Conservation (phyloP, 2,329 filamentous ascomycete genomes). For the Diaporthe sp. region DNA sequence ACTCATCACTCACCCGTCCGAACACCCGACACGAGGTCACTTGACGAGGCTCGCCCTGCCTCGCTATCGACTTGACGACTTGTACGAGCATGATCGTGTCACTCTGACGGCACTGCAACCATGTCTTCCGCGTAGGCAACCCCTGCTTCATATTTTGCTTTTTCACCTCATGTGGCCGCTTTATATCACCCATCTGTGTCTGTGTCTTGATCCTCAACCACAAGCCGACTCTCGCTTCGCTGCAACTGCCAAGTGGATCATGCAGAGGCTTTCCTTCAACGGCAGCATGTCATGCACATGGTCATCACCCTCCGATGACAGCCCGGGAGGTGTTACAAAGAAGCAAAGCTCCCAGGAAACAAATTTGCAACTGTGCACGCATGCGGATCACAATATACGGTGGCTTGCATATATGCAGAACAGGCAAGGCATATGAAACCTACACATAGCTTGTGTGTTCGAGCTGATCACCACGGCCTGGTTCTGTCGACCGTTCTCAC, state of each 20-base stretch:
- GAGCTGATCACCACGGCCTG: too few species aligned
- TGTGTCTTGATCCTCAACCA: slow-evolving; percentile 1
- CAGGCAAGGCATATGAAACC: background rate
- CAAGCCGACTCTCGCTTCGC: background rate
- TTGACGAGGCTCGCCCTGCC: slow-evolving; percentile 28
- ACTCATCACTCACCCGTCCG: slow-evolving; percentile 29
- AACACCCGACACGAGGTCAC: slow-evolving; percentile 18
- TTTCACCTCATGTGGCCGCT: background rate
- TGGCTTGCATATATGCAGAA: background rate
- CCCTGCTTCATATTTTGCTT: background rate
- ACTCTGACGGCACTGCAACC: slow-evolving; percentile 8
- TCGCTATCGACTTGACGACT: background rate
- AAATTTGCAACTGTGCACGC: background rate
- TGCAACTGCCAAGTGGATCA: slow-evolving; percentile 12
- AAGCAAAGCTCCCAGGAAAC: background rate
- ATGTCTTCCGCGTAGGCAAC: slow-evolving; percentile 35
- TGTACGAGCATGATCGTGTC: slow-evolving; percentile 21
- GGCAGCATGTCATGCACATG: background rate
- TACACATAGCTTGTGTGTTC: background rate
- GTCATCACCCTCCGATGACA: background rate
- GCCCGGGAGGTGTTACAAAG: background rate
- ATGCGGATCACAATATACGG: background rate
- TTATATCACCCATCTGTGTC: background rate
- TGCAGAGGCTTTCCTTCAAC: background rate
- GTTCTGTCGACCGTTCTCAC: background rate